A percentile compares a stretch with the other conserved stretches of the same genome.
phyloP scores from a whole-genome alignment of 2,329 filamentous ascomycete genomes.

The Sarocladium brachiariae region DNA sequence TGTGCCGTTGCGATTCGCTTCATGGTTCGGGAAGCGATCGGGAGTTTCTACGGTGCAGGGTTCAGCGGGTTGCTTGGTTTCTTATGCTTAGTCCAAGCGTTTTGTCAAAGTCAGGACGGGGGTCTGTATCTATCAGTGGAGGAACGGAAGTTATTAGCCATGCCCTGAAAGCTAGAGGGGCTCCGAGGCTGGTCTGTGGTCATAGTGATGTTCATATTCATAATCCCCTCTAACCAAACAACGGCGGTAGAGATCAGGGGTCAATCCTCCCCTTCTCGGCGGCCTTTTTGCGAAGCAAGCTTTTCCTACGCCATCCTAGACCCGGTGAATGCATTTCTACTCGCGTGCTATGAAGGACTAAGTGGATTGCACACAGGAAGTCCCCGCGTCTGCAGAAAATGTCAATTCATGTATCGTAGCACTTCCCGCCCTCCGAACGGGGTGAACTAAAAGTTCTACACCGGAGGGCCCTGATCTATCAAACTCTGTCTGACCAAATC shows the following conservation, averaged over 20 bases:
- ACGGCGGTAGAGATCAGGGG: not conserved
- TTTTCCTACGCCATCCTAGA: no score
- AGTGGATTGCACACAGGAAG: no score
- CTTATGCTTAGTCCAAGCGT: not conserved
- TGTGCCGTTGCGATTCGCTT: not conserved
- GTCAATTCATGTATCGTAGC: constrained; percentile 3
- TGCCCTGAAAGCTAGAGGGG: not conserved
- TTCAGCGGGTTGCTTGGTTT: constrained; percentile 3
- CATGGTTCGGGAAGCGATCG: not conserved
- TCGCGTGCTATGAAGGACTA: no score
- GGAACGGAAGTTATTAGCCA: not conserved
- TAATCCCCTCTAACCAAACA: constrained; percentile 6
- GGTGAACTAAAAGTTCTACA: no score
- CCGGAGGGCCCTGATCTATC: no score
- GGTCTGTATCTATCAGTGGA: not conserved
- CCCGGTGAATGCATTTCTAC: no score
- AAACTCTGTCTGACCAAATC: not conserved
- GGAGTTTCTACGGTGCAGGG: constrained; percentile 1
- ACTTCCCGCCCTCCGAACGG: no score
- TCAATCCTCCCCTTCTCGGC: not conserved
- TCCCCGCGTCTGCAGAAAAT: no score
- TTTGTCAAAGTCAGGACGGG: not conserved
- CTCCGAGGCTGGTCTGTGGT: not conserved
- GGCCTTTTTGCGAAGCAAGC: not conserved
- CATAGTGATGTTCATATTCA: constrained; percentile 1